Evolutionary conservation across 2,329 filamentous ascomycete genomes (phyloP).

Genomic region (Alternaria arborescens): DNA sequence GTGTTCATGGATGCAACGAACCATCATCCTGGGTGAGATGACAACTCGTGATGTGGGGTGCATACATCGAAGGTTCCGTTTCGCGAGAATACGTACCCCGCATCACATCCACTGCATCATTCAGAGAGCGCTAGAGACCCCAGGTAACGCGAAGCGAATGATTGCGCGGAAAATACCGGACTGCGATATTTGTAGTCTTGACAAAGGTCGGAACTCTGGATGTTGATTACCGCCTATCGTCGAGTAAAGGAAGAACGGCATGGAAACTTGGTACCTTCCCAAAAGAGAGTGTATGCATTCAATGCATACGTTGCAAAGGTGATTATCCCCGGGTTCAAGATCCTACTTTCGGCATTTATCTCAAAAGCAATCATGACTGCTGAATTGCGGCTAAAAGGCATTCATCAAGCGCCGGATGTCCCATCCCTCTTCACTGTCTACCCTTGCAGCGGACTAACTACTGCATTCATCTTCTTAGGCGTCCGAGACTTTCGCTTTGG

Average conservation of each 20-base stretch:
- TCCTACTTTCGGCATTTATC: not conserved
- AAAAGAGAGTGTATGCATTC: not conserved
- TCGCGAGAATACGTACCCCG: constrained; percentile 2
- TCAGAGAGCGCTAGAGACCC: not conserved
- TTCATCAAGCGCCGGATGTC: not conserved
- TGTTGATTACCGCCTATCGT: not conserved
- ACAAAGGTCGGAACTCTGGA: not conserved
- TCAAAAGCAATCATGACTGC: not conserved
- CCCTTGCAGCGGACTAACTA: not conserved
- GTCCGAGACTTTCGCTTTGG: not conserved
- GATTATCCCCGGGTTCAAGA: not conserved
- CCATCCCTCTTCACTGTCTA: not conserved
- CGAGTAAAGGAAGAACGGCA: not conserved
- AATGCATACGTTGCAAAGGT: not conserved
- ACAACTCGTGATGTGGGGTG: constrained; percentile 8
- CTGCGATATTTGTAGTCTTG: not conserved
- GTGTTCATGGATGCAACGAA: constrained; percentile 1
- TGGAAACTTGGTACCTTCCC: not conserved
- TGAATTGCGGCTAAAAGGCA: not conserved
- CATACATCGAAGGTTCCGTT: not conserved
- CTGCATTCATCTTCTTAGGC: not conserved
- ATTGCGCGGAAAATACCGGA: not conserved
- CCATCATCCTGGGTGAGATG: not conserved
- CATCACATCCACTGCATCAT: not conserved
- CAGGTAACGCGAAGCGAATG: not conserved